A percentile compares a stretch with the other conserved stretches of the same genome.
Conservation (phyloP, 2,329 filamentous ascomycete genomes). For the Cyphellophora attinorum region DNA sequence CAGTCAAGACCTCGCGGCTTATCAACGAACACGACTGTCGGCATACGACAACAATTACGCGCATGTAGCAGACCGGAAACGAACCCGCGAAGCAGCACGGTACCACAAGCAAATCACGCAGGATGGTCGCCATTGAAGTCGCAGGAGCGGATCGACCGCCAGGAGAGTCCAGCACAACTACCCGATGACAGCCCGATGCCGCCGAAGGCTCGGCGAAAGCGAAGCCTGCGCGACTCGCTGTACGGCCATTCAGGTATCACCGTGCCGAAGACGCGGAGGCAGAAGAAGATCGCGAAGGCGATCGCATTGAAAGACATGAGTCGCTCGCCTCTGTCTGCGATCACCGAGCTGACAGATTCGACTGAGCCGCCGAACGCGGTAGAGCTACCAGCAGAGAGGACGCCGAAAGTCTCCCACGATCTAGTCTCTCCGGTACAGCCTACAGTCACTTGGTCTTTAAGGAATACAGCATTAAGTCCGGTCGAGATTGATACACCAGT, state of each 20-base stretch:
- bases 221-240: conserved; percentile 14
- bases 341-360: conserved; percentile 17
- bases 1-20: conserved; percentile 9
- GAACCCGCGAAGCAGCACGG: conserved; percentile 9
- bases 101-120: conserved; percentile 9
- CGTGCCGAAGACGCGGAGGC: conserved; percentile 24
- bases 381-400: conserved; percentile 27
- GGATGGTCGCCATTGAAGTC: conserved; percentile 8
- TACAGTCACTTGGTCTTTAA: no score
- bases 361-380: conserved; percentile 16
- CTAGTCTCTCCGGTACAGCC: no score
- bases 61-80: conserved; percentile 9
- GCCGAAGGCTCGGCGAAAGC: conserved; percentile 4
- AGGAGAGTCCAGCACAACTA: conserved; percentile 18
- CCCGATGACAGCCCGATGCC: neutral
- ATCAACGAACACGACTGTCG: conserved; percentile 14
- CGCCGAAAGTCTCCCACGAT: conserved; percentile 22
- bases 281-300: conserved; percentile 21
- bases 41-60: conserved; percentile 13
- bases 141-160: conserved; percentile 17
- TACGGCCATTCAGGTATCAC: conserved; percentile 23
- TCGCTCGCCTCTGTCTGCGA: conserved; percentile 23
- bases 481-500: conserved; percentile 21
- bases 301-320: conserved; percentile 23
- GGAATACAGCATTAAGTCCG: conserved; percentile 7